Conservation (phyloP, 2,329 filamentous ascomycete genomes). For the Chrysoporthe puriensis region DNA sequence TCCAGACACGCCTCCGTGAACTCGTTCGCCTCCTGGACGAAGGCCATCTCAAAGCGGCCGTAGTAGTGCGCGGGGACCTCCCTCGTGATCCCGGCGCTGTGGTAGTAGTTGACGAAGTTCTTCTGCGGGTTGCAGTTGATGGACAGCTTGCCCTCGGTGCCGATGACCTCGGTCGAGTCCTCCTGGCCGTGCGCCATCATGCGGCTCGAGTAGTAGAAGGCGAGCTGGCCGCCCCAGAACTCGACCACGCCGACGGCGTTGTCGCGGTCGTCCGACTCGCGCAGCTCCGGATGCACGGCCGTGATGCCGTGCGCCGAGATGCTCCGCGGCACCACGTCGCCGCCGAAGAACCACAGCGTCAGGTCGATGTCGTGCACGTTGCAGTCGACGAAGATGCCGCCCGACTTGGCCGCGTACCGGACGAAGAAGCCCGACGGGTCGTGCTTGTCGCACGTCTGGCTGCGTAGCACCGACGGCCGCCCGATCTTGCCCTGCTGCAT, state of each 20-base stretch:
- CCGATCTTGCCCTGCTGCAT: conserved; percentile 61
- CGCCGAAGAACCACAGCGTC: conserved; percentile 65
- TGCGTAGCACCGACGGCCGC: conserved; percentile 61
- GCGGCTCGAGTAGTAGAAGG: conserved; percentile 64
- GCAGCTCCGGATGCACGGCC: conserved; percentile 61
- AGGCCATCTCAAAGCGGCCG: conserved; percentile 20
- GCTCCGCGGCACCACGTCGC: conserved; percentile 56
- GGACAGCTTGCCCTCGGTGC: conserved; percentile 65
- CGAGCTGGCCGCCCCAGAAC: conserved; percentile 66
- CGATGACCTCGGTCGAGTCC: conserved; percentile 69
- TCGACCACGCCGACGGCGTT: conserved; percentile 68
- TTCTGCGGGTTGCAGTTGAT: conserved; percentile 60
- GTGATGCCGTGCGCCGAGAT: conserved; percentile 61
- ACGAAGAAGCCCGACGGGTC: conserved; percentile 71
- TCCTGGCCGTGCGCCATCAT: conserved; percentile 73
- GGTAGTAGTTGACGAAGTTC: conserved; percentile 20
- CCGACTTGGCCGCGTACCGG: conserved; percentile 65
- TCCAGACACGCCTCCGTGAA: conserved; percentile 25
- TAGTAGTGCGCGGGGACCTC: conserved; percentile 21
- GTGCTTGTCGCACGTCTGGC: conserved; percentile 69
- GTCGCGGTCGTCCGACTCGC: conserved; percentile 62
- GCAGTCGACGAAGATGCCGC: conserved; percentile 73
- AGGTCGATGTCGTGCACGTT: conserved; percentile 73
- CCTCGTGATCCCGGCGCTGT: conserved; percentile 10
- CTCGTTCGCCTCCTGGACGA: conserved; percentile 28